These are phyloP conservation scores for Cladosporium sp. DNA, from an alignment of 2,329 filamentous ascomycete genomes.

Conservation along the genomic window DNA sequence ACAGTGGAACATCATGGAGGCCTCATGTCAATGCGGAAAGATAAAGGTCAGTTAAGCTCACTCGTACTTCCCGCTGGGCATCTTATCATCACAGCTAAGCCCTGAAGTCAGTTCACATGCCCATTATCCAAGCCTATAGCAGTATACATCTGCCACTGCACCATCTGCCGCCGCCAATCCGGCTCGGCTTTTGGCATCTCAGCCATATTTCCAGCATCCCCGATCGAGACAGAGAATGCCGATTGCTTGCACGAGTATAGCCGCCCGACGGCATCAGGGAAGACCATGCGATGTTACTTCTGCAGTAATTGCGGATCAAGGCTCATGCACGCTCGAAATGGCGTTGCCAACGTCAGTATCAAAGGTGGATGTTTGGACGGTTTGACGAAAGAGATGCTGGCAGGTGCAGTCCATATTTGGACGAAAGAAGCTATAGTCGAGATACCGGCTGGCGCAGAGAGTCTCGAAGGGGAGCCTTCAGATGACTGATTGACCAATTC, in stretches of 20 bases:
- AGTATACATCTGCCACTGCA: constrained; percentile 17
- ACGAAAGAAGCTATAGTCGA: constrained; percentile 7
- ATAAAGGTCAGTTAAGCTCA: background rate
- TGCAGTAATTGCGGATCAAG: constrained; percentile 9
- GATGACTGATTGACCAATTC: constrained; percentile 2
- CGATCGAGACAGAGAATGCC: background rate
- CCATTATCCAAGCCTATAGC: constrained; percentile 2
- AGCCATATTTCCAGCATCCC: constrained; percentile 11
- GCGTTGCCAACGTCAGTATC: constrained; percentile 2
- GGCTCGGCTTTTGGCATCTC: constrained; percentile 15
- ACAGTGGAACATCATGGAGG: background rate
- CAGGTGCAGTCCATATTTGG: constrained; percentile 11
- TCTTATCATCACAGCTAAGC: background rate
- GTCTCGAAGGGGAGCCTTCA: constrained; percentile 6
- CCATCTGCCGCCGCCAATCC: constrained; percentile 14
- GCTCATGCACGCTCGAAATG: constrained; percentile 8
- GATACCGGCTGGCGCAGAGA: background rate
- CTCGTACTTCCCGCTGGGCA: background rate
- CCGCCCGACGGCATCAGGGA: background rate
- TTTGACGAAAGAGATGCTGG: constrained; percentile 8
- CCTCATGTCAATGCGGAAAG: constrained; percentile 12
- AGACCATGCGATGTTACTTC: constrained; percentile 8
- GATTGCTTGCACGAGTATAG: constrained; percentile 5
- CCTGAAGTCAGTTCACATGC: background rate
- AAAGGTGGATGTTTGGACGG: constrained; percentile 6